Conservation (phyloP, 345 rosid genomes). For the Arabidopsis suecica region DNA sequence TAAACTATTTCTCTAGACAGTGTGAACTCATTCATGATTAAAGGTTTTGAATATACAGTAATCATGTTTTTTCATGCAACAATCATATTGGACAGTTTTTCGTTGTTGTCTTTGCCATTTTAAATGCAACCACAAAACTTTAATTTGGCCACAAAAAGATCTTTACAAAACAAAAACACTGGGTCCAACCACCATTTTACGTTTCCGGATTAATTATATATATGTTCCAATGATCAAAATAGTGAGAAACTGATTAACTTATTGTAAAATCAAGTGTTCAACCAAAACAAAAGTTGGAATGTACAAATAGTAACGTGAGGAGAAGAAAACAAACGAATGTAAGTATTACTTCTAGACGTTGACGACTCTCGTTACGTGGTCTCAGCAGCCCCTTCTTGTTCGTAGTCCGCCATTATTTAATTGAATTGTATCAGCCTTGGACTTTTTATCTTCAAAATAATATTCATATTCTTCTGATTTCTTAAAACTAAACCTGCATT, state of each 20-base stretch:
- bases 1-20: neutral
- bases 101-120: neutral
- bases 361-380: constrained; percentile 14
- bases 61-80: constrained; percentile 16
- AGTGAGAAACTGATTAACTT: no score
- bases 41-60: neutral
- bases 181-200: neutral
- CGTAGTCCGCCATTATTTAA: constrained; percentile 8
- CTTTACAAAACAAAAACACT: neutral
- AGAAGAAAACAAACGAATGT: constrained; percentile 2
- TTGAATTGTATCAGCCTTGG: constrained; percentile 19
- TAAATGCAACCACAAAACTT: constrained; percentile 1
- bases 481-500: neutral
- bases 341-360: neutral
- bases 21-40: constrained; percentile 13
- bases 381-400: constrained; percentile 6
- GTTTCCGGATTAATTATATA: neutral
- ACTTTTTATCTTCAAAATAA: neutral
- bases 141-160: neutral
- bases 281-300: neutral
- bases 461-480: neutral
- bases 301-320: constrained; percentile 3
- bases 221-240: no score
- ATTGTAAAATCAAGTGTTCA: neutral
- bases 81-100: constrained; percentile 5